phyloP scores from a whole-genome alignment of 1,284 basidiomycete species.

The Ceratobasidium sp. region DNA sequence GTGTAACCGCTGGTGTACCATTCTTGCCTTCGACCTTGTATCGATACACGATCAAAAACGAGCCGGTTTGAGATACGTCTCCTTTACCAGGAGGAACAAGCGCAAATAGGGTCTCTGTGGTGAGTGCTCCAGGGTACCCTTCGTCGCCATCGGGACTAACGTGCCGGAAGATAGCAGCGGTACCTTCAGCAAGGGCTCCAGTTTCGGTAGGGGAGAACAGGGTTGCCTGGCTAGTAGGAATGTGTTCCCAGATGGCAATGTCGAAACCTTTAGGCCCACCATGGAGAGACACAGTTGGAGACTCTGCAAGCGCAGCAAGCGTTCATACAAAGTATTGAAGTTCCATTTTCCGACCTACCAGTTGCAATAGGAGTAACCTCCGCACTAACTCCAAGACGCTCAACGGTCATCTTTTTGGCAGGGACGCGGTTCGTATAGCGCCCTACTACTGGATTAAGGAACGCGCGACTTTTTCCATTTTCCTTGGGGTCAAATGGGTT shows the following conservation, averaged over 20 bases:
- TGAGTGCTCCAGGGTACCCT: constrained; percentile 66
- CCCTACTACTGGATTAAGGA: constrained; percentile 74
- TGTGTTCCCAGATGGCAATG: constrained; percentile 48
- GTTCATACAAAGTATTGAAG: constrained; percentile 21
- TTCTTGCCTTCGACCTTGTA: constrained; percentile 60
- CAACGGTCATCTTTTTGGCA: constrained; percentile 59
- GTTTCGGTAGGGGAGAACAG: constrained; percentile 64
- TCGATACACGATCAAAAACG: constrained; percentile 68
- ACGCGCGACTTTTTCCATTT: constrained; percentile 54
- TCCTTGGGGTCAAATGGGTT: constrained; percentile 69
- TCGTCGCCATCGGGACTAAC: constrained; percentile 71
- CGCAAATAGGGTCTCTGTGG: constrained; percentile 65
- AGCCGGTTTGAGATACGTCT: constrained; percentile 58
- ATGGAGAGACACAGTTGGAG: constrained; percentile 68
- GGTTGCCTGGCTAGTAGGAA: constrained; percentile 45
- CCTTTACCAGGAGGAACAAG: constrained; percentile 57
- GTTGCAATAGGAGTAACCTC: constrained; percentile 60
- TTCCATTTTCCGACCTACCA: constrained; percentile 50
- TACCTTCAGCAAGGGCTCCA: constrained; percentile 51
- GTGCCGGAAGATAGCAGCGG: constrained; percentile 61
- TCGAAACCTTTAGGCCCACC: constrained; percentile 73
- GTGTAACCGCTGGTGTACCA: constrained; percentile 59
- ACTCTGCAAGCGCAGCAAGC: constrained; percentile 52
- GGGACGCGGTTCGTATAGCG: constrained; percentile 74
- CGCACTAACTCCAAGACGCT: constrained; percentile 60